Evolutionary conservation across 2,329 filamentous ascomycete species (phyloP).

Genomic region (Fusarium camptoceras): DNA sequence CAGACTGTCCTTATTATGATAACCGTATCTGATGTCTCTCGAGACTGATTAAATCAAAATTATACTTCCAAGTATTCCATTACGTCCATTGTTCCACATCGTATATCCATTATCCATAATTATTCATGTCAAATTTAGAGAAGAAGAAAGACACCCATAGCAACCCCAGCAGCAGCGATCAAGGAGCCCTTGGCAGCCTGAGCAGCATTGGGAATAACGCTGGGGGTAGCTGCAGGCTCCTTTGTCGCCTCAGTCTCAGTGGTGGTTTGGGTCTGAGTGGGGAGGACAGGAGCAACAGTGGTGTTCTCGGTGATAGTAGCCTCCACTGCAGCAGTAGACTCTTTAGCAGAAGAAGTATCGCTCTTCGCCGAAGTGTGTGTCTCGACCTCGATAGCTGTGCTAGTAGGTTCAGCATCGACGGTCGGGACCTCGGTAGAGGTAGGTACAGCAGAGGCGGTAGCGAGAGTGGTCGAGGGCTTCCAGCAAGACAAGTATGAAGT

Average conservation of each 20-base stretch:
- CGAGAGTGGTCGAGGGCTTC: constrained; percentile 22
- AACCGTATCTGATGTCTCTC: neutral
- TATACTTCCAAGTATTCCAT: too few relatives aligned
- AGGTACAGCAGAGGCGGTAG: neutral
- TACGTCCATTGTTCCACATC: neutral
- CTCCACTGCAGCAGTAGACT: neutral
- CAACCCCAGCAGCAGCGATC: neutral
- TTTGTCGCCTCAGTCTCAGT: neutral
- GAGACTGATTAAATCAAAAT: neutral
- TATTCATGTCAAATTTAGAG: neutral
- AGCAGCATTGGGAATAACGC: constrained; percentile 7
- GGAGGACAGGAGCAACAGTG: constrained; percentile 13
- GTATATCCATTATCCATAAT: neutral
- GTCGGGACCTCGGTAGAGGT: neutral
- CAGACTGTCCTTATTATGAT: neutral
- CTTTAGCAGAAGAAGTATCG: neutral
- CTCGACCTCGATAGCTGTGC: neutral
- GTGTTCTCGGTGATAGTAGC: neutral
- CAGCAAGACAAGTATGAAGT: constrained; percentile 37
- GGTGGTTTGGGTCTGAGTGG: neutral
- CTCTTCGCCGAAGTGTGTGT: neutral
- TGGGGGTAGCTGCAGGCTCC: neutral
- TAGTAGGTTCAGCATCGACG: neutral
- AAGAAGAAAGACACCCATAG: constrained; percentile 15
- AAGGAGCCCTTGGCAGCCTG: constrained; percentile 8